Conservation (phyloP, 768 basidiomycete species). For the Paxillus rubicundulus region DNA sequence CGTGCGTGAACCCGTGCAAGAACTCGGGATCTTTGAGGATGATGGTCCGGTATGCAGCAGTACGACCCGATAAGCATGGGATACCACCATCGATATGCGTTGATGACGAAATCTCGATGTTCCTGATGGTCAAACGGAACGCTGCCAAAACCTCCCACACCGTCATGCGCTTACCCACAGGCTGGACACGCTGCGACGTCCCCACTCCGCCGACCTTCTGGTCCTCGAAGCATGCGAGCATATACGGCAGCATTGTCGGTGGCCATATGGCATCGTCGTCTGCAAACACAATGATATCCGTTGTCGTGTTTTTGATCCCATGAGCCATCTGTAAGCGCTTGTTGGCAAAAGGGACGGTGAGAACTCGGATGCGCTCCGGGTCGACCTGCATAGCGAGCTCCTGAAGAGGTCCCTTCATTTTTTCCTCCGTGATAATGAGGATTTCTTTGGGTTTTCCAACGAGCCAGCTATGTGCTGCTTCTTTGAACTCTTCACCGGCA, state of each 20-base stretch:
- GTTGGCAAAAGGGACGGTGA: constrained; percentile 91
- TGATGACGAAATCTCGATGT: constrained; percentile 86
- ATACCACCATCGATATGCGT: constrained; percentile 93
- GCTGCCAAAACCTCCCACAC: constrained; percentile 96
- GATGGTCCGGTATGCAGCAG: constrained; percentile 90
- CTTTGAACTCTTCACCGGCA: constrained; percentile 93
- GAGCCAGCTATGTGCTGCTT: constrained; percentile 90
- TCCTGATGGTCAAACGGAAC: constrained; percentile 88
- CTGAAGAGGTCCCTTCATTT: constrained; percentile 86
- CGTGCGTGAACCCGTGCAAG: constrained; percentile 89
- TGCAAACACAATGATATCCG: constrained; percentile 92
- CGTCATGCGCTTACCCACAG: constrained; percentile 75
- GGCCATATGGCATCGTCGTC: constrained; percentile 98
- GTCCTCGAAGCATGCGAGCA: constrained; percentile 92
- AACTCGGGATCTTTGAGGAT: constrained; percentile 96
- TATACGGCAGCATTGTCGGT: constrained; percentile 82
- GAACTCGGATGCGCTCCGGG: constrained; percentile 77
- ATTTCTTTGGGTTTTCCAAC: constrained; percentile 87
- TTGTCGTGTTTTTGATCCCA: constrained; percentile 86
- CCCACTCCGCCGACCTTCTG: constrained; percentile 92
- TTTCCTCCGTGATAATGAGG: constrained; percentile 77
- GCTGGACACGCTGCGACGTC: constrained; percentile 85
- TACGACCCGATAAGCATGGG: constrained; percentile 89
- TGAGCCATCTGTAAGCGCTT: constrained; percentile 93
- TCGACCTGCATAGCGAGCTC: constrained; percentile 87